phyloP scores from a whole-genome alignment of 257 asterid species.

The Buddleja alternifolia region DNA sequence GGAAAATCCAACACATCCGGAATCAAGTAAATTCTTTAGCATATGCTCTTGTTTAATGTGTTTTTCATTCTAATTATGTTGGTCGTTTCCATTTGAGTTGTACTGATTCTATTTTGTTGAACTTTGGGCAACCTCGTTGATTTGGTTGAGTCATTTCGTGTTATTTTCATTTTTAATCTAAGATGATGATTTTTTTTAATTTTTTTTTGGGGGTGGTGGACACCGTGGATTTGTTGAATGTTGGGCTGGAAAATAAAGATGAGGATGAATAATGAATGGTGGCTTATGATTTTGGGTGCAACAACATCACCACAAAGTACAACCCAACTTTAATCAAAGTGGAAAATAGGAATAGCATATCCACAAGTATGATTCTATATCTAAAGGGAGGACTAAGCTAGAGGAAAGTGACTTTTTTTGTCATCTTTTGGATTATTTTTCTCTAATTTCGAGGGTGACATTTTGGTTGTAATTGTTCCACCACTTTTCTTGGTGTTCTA shows the following conservation, averaged over 20 bases:
- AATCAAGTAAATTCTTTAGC: too few relatives aligned
- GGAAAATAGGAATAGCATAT: slow-evolving; percentile 35
- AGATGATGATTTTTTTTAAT: too few relatives aligned
- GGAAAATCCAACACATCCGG: too few relatives aligned
- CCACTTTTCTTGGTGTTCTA: too few relatives aligned
- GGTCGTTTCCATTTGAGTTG: too few relatives aligned
- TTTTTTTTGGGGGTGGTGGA: slow-evolving; percentile 27
- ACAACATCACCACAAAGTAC: slow-evolving; percentile 26
- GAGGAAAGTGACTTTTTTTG: slow-evolving; percentile 24
- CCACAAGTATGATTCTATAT: slow-evolving; percentile 32
- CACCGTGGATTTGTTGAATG: too few relatives aligned
- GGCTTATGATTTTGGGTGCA: slow-evolving; percentile 24
- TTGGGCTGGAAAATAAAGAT: slow-evolving; percentile 8
- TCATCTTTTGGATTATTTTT: neutral
- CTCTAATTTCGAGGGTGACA: slow-evolving; percentile 13
- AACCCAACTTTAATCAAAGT: slow-evolving; percentile 22
- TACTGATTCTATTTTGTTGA: too few relatives aligned
- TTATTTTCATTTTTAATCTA: too few relatives aligned
- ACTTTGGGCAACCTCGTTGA: too few relatives aligned
- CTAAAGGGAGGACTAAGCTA: slow-evolving; percentile 14
- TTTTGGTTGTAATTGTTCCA: neutral
- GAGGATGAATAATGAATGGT: neutral
- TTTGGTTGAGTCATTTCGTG: too few relatives aligned
- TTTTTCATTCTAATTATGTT: too few relatives aligned
- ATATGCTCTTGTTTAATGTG: too few relatives aligned